These are phyloP conservation scores for Plectranthus barbatus DNA, from an alignment of 257 asterid genomes.

Conservation along the genomic window DNA sequence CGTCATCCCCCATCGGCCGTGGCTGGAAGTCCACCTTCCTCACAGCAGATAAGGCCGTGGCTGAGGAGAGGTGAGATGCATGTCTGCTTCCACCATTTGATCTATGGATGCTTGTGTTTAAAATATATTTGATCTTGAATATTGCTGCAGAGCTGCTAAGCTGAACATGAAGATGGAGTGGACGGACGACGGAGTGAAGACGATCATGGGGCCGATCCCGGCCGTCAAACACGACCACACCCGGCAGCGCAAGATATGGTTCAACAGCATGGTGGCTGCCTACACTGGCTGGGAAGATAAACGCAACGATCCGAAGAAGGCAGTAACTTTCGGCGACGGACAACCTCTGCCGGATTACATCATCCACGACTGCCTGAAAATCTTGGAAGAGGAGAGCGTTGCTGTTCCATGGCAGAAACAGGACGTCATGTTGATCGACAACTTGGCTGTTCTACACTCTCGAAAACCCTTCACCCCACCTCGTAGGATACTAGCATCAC, in stretches of 20 bases:
- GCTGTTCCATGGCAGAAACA: constrained; percentile 83
- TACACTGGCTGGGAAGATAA: constrained; percentile 83
- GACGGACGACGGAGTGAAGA: constrained; percentile 56
- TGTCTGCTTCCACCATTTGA: too few species aligned
- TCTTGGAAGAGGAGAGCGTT: constrained; percentile 68
- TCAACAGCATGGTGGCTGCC: constrained; percentile 89
- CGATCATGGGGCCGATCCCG: constrained; percentile 82
- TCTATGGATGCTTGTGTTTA: neutral
- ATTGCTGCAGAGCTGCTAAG: constrained; percentile 56
- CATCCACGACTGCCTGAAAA: constrained; percentile 50
- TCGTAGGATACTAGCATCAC: constrained; percentile 71
- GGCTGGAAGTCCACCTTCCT: constrained; percentile 89
- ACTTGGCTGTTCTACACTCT: constrained; percentile 82
- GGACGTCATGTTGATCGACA: constrained; percentile 61
- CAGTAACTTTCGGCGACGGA: constrained; percentile 79
- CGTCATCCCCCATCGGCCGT: constrained; percentile 80
- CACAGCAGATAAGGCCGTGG: constrained; percentile 61
- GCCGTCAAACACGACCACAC: constrained; percentile 51
- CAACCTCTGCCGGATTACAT: constrained; percentile 48
- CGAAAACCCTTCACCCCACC: constrained; percentile 67
- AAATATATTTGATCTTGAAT: too few species aligned
- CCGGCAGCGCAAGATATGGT: constrained; percentile 67
- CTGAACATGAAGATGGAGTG: constrained; percentile 80
- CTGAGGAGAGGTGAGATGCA: constrained; percentile 90
- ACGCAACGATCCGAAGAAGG: constrained; percentile 66